A percentile compares a stretch with the other conserved stretches of the same genome.
Evolutionary conservation across 306 rosid species (phyloP).

Genomic region (Canavalia gladiata): DNA sequence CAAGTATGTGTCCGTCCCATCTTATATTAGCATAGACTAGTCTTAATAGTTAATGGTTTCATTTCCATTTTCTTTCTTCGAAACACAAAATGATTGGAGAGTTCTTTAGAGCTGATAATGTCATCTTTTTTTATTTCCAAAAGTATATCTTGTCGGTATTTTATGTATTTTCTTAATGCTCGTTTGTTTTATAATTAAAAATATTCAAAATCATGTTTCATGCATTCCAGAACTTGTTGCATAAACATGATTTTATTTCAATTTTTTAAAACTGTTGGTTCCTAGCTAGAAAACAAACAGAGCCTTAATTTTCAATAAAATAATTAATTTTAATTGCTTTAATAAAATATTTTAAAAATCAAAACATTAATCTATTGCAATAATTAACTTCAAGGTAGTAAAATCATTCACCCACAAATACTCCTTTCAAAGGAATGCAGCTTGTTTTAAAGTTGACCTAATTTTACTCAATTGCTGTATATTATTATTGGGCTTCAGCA

Average conservation of each 20-base stretch:
- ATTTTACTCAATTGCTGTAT: background rate
- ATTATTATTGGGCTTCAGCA: background rate
- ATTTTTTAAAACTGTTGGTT: no score
- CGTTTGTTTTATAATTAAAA: background rate
- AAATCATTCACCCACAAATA: background rate
- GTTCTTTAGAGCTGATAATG: background rate
- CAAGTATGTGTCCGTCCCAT: constrained; percentile 1
- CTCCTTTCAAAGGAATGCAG: background rate
- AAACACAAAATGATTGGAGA: background rate
- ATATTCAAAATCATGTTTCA: no score
- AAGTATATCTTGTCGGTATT: background rate
- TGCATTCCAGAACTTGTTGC: no score
- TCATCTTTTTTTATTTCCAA: no score
- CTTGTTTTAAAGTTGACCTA: background rate
- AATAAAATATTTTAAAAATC: background rate
- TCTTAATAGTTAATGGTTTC: background rate
- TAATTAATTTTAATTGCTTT: background rate
- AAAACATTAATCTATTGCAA: background rate
- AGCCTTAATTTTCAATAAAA: no score
- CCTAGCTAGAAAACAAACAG: no score
- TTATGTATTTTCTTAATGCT: background rate
- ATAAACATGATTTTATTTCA: no score
- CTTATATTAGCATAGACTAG: background rate
- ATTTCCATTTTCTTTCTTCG: background rate
- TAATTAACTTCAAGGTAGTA: background rate